Conservation (phyloP, 495 filamentous ascomycete genomes). For the Aspergillus panamensis region DNA sequence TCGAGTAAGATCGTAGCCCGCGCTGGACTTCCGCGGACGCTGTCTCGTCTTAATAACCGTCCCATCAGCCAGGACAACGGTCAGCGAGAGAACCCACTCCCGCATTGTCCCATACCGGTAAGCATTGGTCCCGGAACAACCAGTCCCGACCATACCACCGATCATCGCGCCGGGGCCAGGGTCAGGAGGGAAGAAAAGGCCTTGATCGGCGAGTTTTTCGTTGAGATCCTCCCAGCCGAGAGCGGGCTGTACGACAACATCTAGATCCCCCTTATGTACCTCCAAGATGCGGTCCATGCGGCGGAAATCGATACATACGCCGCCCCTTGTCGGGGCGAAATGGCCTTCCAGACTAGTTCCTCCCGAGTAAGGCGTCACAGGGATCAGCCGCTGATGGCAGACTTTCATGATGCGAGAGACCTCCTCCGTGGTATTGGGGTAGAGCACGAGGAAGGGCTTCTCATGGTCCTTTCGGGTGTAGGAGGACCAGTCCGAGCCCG, state of each 20-base stretch:
- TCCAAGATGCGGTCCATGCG: slow-evolving; percentile 59
- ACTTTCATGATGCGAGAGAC: slow-evolving; percentile 61
- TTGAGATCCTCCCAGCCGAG: slow-evolving; percentile 64
- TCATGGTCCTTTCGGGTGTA: slow-evolving; percentile 55
- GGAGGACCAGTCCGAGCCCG: slow-evolving; percentile 86
- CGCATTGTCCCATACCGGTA: slow-evolving; percentile 68
- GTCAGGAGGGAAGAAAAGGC: slow-evolving; percentile 65
- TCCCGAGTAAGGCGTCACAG: slow-evolving; percentile 60
- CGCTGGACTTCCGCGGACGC: slow-evolving; percentile 62
- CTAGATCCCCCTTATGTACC: slow-evolving; percentile 56
- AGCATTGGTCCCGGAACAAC: slow-evolving; percentile 64
- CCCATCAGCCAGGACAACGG: slow-evolving; percentile 63
- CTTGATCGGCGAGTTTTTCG: slow-evolving; percentile 51
- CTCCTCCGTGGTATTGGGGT: slow-evolving; percentile 51
- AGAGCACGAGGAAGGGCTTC: slow-evolving; percentile 47
- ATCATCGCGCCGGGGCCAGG: slow-evolving; percentile 67
- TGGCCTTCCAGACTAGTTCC: slow-evolving; percentile 64
- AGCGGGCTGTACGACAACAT: slow-evolving; percentile 64
- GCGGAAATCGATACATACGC: slow-evolving; percentile 61
- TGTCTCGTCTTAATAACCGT: slow-evolving; percentile 63
- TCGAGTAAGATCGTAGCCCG: slow-evolving; percentile 62
- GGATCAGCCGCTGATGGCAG: slow-evolving; percentile 58
- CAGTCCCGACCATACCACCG: slow-evolving; percentile 65
- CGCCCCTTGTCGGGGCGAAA: slow-evolving; percentile 57
- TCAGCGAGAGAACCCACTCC: slow-evolving; percentile 63